Base-by-base conservation (phyloP, 352 stramenopile species). In the Phytopythium ostracodes region DNA sequence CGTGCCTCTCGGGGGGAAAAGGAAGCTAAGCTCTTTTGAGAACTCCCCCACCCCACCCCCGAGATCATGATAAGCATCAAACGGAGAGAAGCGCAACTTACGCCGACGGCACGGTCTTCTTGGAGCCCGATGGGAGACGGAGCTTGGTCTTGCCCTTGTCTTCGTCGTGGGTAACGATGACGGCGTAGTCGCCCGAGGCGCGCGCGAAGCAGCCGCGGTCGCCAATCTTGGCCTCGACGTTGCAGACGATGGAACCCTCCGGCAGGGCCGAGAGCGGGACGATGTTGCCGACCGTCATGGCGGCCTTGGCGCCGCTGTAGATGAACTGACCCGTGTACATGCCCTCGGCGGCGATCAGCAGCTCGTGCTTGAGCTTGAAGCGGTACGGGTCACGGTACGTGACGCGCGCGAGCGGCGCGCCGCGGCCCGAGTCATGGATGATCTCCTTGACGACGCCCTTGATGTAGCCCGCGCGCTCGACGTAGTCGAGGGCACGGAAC, bases 301-400 rank as follows among this genome's bases (percentile, higher is more conserved):
- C 72, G 79, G 82, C 97, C 89, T 99, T 99, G 71, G 98, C 97
- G 60, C 97, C 97, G 71, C 84, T 97, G 93, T 99, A 99, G 62
- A 99, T 93, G 84, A 99, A 99, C 85, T 98, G 88, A 59, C 97
- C 97, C 55, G 93, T 98, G 94, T 99, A 99, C 94, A 99, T 98
- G 76, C 96, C 97, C 76, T 99, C 97, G 27, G 96, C 96, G 54
- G 96, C 97, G 60, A 99, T 84, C 66, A 99, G 88, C n/a, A 99
- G 87, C 84, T 99, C 96, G 70, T 96, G 88, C 63, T 96, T 89
- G 70, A 91, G 81, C 72, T 91, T 87, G 77, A 86, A 92, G 81
- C 69, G 93, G 83, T 96, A 96, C 61, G 87, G 86, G 77, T 96
- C 88, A 78, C 89, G 87, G 88, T 96, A 97, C 62, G 82, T 97